Evolutionary conservation across 331 rosid genomes (phyloP).

Genomic region (Malus hybrid): DNA sequence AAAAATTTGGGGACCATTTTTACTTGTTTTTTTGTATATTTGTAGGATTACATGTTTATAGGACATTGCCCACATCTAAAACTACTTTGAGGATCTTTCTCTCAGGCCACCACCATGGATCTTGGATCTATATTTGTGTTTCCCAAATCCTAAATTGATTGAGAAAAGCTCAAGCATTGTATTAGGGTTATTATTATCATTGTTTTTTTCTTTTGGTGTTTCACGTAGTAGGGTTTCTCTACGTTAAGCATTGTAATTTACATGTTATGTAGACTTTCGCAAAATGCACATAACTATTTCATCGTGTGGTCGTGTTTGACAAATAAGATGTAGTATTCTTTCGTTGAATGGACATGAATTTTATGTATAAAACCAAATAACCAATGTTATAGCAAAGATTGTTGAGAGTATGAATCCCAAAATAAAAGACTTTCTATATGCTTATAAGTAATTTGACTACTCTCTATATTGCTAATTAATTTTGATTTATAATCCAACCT

Average conservation of each 20-base stretch:
- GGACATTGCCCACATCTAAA: background rate
- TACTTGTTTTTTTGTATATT: too few species aligned
- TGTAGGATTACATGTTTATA: background rate
- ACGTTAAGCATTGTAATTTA: background rate
- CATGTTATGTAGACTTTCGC: background rate
- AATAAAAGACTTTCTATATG: too few species aligned
- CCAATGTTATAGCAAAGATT: too few species aligned
- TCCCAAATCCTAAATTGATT: background rate
- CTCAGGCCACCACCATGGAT: background rate
- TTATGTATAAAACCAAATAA: background rate
- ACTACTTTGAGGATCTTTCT: background rate
- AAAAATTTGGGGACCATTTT: background rate
- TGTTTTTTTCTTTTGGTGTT: background rate
- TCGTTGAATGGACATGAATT: background rate
- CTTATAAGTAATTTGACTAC: too few species aligned
- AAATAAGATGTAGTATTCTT: background rate
- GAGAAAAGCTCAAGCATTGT: background rate
- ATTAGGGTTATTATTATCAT: background rate
- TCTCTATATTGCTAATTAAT: too few species aligned
- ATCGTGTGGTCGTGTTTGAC: background rate
- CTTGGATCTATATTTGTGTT: background rate
- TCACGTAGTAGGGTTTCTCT: background rate
- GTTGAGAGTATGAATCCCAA: too few species aligned
- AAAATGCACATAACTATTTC: background rate
- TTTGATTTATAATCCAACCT: too few species aligned